Percentiles rank a stretch among this genome's conserved stretches.
These are phyloP conservation scores for Pseudopithomyces chartarum DNA, from an alignment of 2,329 filamentous ascomycete species.

Conservation along the genomic window DNA sequence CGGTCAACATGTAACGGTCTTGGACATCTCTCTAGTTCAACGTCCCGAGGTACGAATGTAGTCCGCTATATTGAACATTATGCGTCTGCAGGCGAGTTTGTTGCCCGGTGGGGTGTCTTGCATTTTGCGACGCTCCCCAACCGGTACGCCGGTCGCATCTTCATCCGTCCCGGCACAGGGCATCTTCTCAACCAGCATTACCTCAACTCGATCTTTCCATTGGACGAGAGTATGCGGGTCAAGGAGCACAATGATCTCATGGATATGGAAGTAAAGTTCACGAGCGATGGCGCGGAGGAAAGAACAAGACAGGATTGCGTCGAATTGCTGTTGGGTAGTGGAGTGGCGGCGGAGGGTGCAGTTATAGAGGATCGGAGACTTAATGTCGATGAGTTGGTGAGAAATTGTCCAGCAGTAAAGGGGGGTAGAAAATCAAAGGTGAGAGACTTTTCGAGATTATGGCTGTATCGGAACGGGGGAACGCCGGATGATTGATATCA, in stretches of 20 bases:
- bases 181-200: conserved; percentile 62
- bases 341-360: background rate
- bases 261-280: conserved; percentile 53
- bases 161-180: conserved; percentile 46
- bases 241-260: conserved; percentile 63
- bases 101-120: conserved; percentile 74
- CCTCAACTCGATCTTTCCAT: conserved; percentile 65
- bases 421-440: background rate
- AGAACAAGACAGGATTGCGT: background rate
- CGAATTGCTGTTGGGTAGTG: background rate
- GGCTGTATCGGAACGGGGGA: conserved; percentile 10
- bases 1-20: background rate
- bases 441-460: conserved; percentile 10
- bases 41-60: conserved; percentile 36
- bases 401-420: background rate
- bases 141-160: conserved; percentile 56
- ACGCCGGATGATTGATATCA: conserved; percentile 1
- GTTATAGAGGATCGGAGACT: conserved; percentile 3
- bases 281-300: background rate
- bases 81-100: conserved; percentile 74
- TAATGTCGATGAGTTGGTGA: background rate
- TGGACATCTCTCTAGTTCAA: background rate
- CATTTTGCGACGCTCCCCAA: conserved; percentile 64
- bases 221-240: conserved; percentile 55
- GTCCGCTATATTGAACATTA: conserved; percentile 82